Percentiles rank a stretch among this genome's conserved stretches.
These are phyloP conservation scores for Murraya koenigii DNA, from an alignment of 345 rosid species.

Conservation along the genomic window DNA sequence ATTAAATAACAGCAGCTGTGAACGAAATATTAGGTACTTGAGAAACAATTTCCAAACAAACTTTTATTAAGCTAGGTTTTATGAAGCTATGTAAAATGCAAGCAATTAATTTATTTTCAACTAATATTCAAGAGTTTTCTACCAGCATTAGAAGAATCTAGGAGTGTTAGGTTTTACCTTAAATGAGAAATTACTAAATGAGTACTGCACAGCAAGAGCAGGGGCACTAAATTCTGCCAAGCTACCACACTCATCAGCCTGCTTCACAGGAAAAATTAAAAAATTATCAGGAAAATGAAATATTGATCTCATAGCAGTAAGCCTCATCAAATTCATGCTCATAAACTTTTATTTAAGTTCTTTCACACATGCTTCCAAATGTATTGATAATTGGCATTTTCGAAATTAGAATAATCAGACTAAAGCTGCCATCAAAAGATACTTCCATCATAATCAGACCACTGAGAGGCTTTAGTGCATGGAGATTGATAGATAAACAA, in stretches of 20 bases:
- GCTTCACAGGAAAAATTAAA: conserved; percentile 18
- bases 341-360: neutral
- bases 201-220: conserved; percentile 67
- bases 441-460: neutral
- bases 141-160: neutral
- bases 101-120: neutral
- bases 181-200: conserved; percentile 93
- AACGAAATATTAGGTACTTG: too few relatives aligned
- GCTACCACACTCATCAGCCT: conserved; percentile 86
- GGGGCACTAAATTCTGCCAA: conserved; percentile 73
- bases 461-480: neutral
- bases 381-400: conserved; percentile 3
- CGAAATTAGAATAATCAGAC: neutral
- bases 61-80: neutral
- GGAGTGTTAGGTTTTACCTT: conserved; percentile 50
- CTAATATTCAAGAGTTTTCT: neutral
- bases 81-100: neutral
- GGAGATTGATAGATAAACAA: neutral
- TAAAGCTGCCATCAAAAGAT: neutral
- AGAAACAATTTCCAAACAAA: neutral
- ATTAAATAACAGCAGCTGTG: neutral
- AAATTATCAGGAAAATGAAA: neutral
- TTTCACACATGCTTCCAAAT: neutral
- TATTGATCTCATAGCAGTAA: neutral
- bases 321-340: neutral